A percentile compares a stretch with the other conserved stretches of the same genome.
phyloP scores from a whole-genome alignment of 169 alveolate species.

The Plasmodium ovale region DNA sequence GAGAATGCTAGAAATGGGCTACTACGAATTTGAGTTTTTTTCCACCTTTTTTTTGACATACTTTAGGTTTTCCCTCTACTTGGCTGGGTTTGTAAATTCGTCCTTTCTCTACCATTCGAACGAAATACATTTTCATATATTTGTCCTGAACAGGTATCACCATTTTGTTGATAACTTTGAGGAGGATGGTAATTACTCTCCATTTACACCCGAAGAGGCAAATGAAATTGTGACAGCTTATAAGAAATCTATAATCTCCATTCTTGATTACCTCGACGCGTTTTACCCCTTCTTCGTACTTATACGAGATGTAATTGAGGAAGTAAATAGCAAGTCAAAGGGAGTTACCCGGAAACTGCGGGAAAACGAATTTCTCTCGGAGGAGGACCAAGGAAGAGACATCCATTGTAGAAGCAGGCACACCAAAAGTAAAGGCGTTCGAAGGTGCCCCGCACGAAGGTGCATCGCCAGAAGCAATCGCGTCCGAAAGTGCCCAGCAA shows the following conservation, averaged over 20 bases:
- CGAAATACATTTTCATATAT: slow-evolving; percentile 37
- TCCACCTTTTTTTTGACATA: slow-evolving; percentile 34
- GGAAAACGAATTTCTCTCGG: background rate
- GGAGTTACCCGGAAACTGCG: background rate
- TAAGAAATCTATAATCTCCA: slow-evolving; percentile 31
- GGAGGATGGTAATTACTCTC: background rate
- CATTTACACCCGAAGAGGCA: slow-evolving; percentile 29
- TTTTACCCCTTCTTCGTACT: slow-evolving; percentile 34
- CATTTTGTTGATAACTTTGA: slow-evolving; percentile 36
- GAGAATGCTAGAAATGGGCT: slow-evolving; percentile 30
- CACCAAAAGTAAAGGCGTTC: background rate
- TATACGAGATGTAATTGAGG: background rate
- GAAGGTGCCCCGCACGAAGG: background rate
- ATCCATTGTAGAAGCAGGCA: background rate
- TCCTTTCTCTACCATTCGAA: slow-evolving; percentile 52
- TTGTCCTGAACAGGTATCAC: slow-evolving; percentile 52
- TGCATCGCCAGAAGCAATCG: background rate
- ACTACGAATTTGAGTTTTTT: slow-evolving; percentile 48
- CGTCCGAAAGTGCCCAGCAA: background rate
- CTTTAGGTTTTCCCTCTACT: slow-evolving; percentile 32
- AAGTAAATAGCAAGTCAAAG: background rate
- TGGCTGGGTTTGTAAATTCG: slow-evolving; percentile 40
- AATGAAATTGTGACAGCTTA: slow-evolving; percentile 26
- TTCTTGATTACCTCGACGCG: slow-evolving; percentile 46
- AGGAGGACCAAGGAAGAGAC: background rate